These are phyloP conservation scores for Phytophthora pseudosyringae DNA, from an alignment of 352 stramenopile species.

Conservation along the genomic window DNA sequence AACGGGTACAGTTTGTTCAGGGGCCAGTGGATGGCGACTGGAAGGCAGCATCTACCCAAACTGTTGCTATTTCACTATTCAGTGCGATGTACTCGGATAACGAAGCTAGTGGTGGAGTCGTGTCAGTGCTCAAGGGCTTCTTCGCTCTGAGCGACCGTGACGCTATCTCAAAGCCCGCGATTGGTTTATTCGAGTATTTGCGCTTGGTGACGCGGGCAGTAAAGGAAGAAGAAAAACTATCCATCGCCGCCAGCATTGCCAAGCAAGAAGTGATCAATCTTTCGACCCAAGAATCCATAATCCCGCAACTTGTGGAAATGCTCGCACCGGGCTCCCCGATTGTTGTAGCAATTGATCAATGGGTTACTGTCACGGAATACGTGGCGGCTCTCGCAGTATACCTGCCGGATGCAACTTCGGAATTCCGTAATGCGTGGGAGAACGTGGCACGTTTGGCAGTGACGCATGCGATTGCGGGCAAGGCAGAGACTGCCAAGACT, in stretches of 20 bases:
- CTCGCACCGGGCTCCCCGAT: constrained; percentile 39
- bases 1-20: constrained; percentile 21
- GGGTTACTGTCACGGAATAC: constrained; percentile 50
- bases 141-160: constrained; percentile 32
- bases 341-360: constrained; percentile 49
- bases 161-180: constrained; percentile 2
- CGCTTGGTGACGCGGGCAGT: constrained; percentile 24
- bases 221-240: constrained; percentile 20
- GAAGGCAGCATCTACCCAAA: constrained; percentile 32
- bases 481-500: constrained; percentile 60
- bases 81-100: constrained; percentile 11
- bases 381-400: constrained; percentile 37
- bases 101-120: constrained; percentile 19
- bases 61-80: constrained; percentile 35
- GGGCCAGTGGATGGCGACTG: constrained; percentile 33
- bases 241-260: background rate
- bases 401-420: constrained; percentile 23
- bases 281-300: constrained; percentile 33
- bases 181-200: constrained; percentile 38
- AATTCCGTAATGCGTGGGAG: constrained; percentile 64
- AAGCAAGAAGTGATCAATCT: constrained; percentile 36
- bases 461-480: constrained; percentile 64
- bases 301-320: constrained; percentile 41
- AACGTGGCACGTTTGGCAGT: constrained; percentile 54
- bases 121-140: constrained; percentile 24